These are phyloP conservation scores for Lasiosphaeris hirsuta DNA, from an alignment of 495 filamentous ascomycete genomes.

Conservation along the genomic window DNA sequence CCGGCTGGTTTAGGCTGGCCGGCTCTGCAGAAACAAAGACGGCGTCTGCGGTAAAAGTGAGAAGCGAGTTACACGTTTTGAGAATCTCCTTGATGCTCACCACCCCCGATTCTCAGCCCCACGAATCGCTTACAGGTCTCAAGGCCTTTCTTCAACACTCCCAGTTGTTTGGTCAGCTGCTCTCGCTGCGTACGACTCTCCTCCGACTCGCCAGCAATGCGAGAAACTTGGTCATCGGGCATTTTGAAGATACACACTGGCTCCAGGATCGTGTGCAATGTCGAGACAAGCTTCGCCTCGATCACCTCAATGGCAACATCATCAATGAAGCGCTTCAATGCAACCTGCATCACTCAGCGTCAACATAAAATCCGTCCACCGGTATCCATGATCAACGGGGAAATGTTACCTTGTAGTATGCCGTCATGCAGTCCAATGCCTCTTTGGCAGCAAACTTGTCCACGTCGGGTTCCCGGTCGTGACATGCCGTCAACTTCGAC, in stretches of 20 bases:
- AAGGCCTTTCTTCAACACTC: slow-evolving; percentile 47
- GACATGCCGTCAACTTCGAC: slow-evolving; percentile 17
- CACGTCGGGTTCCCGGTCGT: slow-evolving; percentile 31
- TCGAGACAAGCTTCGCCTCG: slow-evolving; percentile 54
- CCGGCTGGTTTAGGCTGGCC: too few relatives aligned
- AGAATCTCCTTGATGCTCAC: slow-evolving; percentile 5
- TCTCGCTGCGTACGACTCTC: slow-evolving; percentile 46
- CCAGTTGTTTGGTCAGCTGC: slow-evolving; percentile 49
- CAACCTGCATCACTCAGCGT: slow-evolving; percentile 45
- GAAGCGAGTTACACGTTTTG: too few relatives aligned
- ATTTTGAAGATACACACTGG: slow-evolving; percentile 45
- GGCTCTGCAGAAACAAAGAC: too few relatives aligned
- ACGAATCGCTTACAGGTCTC: slow-evolving; percentile 50
- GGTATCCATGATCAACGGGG: background rate
- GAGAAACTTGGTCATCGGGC: slow-evolving; percentile 38
- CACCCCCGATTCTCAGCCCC: slow-evolving; percentile 18
- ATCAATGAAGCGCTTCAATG: slow-evolving; percentile 60
- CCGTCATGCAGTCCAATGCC: slow-evolving; percentile 46
- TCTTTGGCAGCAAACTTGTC: slow-evolving; percentile 43
- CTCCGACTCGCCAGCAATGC: slow-evolving; percentile 55
- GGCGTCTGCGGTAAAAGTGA: too few relatives aligned
- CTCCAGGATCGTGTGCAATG: slow-evolving; percentile 41
- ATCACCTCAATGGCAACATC: slow-evolving; percentile 57
- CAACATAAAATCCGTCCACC: slow-evolving; percentile 13
- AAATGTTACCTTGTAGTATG: slow-evolving; percentile 48